Percentiles rank a stretch among this genome's conserved stretches.
These are phyloP conservation scores for Wickerhamomyces canadensis DNA, from an alignment of 805 yeast species.

Conservation along the genomic window DNA sequence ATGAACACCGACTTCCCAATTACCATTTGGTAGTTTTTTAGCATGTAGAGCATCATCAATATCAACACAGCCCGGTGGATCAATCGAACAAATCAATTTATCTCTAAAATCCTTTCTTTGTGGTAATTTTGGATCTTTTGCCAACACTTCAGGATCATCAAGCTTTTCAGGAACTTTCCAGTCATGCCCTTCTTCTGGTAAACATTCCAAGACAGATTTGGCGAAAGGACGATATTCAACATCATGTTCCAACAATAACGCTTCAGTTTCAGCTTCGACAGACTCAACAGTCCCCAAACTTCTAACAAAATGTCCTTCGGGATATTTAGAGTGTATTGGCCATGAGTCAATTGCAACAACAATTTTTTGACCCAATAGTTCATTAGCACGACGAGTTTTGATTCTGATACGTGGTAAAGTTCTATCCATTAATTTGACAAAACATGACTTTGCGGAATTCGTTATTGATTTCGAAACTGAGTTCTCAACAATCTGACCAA, in stretches of 20 bases:
- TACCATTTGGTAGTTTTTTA: slow-evolving; percentile 75
- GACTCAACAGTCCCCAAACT: slow-evolving; percentile 86
- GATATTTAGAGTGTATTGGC: slow-evolving; percentile 78
- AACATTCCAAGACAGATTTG: slow-evolving; percentile 82
- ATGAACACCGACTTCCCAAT: slow-evolving; percentile 96
- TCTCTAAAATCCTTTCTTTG: slow-evolving; percentile 85
- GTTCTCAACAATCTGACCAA: slow-evolving; percentile 83
- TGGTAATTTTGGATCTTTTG: slow-evolving; percentile 38
- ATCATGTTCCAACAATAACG: slow-evolving; percentile 87
- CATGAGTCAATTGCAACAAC: slow-evolving; percentile 91
- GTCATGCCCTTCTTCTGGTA: slow-evolving; percentile 88
- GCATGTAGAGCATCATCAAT: slow-evolving; percentile 98
- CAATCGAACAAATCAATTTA: slow-evolving; percentile 87
- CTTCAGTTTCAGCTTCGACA: slow-evolving; percentile 94
- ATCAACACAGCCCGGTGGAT: slow-evolving; percentile 98
- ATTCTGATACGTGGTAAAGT: slow-evolving; percentile 83
- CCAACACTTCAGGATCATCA: slow-evolving; percentile 46
- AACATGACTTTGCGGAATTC: slow-evolving; percentile 69
- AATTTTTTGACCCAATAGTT: slow-evolving; percentile 81
- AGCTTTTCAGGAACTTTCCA: slow-evolving; percentile 81
- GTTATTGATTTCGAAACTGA: slow-evolving; percentile 57
- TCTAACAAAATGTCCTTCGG: slow-evolving; percentile 93
- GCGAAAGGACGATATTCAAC: slow-evolving; percentile 96
- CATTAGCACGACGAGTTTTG: slow-evolving; percentile 79
- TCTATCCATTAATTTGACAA: slow-evolving; percentile 85